Evolutionary conservation across 441 rosid species (phyloP), one percentile per base, ranked within the genome.

Genomic region (Gossypium laxum): DNA sequence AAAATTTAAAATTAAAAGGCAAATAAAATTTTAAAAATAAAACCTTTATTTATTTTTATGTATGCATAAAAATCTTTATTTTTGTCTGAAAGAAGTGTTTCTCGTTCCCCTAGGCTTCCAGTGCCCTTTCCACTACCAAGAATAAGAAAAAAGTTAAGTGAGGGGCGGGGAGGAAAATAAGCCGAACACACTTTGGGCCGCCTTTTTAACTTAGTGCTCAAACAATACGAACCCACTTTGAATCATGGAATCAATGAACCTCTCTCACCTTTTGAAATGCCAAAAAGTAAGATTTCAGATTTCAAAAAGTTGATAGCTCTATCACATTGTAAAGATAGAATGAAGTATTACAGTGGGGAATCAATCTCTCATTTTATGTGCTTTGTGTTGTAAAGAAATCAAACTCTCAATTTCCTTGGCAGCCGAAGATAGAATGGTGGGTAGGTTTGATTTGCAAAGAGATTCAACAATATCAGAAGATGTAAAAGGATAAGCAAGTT

Each of bases 161-260:
- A 43, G 63, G 58, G 54, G 17, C 4, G 22, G 15, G 45, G 41
- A 32, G 56, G 10, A 5, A 19, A 41, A 41, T 10, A 38, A 24
- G 47, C 24, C 26, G 43, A 64, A 65, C 17, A 34, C 47, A 1
- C 10, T 4, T 26, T 24, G 47, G 60, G 4, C 14, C 54, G 19
- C 58, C 59, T 22, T 24, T 72, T 84, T 78, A 70, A 60, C 28
- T 69, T 17, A 57, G 82, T 84, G 81, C 83, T 76, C 70, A 74
- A 54, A 18, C 26, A 47, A 62, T 62, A 64, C 76, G 50, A 21
- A 65, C 73, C 80, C 68, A 60, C 61, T 17, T 48, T 12, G 70
- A 69, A 71, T 61, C 43, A 22, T 63, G 81, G 77, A 72, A 67
- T 61, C 75, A 65, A 55, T 73, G 22, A 17, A 14, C 24, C 62